Evolutionary conservation across 2,329 filamentous ascomycete species (phyloP).

Genomic region (Pyricularia pennisetigena): DNA sequence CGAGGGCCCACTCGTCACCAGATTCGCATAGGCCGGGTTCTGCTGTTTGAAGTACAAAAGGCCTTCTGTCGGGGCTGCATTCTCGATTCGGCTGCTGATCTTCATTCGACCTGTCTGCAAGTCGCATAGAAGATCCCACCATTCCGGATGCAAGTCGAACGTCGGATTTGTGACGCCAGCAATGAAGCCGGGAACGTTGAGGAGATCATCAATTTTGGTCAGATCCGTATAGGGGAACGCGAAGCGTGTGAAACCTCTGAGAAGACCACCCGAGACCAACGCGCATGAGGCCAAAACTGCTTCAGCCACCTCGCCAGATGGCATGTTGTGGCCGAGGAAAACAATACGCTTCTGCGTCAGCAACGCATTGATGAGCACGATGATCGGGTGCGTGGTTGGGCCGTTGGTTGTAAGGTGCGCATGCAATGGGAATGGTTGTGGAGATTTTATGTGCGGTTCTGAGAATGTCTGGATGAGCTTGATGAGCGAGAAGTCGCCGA

Average conservation of each 20-base stretch:
- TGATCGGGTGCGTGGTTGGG: constrained; percentile 82
- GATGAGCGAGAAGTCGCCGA: constrained; percentile 94
- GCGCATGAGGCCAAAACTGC: constrained; percentile 97
- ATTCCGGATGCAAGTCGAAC: constrained; percentile 88
- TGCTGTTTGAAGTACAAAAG: constrained; percentile 81
- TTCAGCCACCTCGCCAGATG: constrained; percentile 91
- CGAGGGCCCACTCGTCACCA: constrained; percentile 30
- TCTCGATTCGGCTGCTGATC: constrained; percentile 82
- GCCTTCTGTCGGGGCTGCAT: constrained; percentile 73
- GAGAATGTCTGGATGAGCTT: constrained; percentile 96
- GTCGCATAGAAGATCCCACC: constrained; percentile 97
- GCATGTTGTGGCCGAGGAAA: constrained; percentile 89
- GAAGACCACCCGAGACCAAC: constrained; percentile 80
- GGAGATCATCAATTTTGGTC: constrained; percentile 91
- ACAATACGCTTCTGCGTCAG: constrained; percentile 95
- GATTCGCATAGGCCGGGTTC: constrained; percentile 45
- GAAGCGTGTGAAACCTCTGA: constrained; percentile 88
- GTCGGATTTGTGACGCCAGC: constrained; percentile 96
- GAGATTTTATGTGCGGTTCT: constrained; percentile 67
- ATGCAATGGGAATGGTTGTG: constrained; percentile 77
- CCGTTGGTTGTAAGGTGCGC: constrained; percentile 91
- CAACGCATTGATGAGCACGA: constrained; percentile 88
- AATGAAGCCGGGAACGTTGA: constrained; percentile 95
- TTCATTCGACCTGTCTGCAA: constrained; percentile 86
- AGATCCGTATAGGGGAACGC: constrained; percentile 97